Evolutionary conservation across 1,284 basidiomycete species (phyloP), one percentile per base, ranked within the genome.

Genomic region (Athelia sp.): DNA sequence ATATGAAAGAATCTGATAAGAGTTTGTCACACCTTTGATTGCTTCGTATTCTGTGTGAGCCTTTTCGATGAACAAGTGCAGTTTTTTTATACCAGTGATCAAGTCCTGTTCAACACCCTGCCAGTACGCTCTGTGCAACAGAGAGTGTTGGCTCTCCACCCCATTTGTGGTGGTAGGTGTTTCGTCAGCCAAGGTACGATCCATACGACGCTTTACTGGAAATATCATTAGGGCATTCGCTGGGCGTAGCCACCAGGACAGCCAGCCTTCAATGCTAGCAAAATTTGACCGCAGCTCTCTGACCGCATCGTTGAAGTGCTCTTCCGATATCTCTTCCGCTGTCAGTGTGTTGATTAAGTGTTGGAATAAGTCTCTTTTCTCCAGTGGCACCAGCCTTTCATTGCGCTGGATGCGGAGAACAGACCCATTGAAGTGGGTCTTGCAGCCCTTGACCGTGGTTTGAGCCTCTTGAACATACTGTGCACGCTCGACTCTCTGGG

Each of bases 91-190:
- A 2, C 55, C 54, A 8, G 49, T 45, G 32, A 54, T 26, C 2
- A 55, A 43, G 24, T 58, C 57, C 3, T 55, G 50, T 23, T 55
- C 47, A 15, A 23, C 54, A 13, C 57, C 57, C 17, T 47, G 43
- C n/a, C 56, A 54, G 50, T 60, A 56, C 26, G 26, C 26, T 29
- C 26, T 29, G 48, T 57, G 58, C 23, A 60, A 52, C 3, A 58
- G 51, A 1, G 55, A 54, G 46, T 61, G 59, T 19, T 51, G 52
- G 40, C 54, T 54, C 43, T 61, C 59, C 4, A 56, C 52, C 1
- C 56, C 36, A 21, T 40, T 40, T n/a, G 36, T 17, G 4, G 36
- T 40, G 19, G 4, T 40, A 9, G 36, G 36, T n/a, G 19, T 21
- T 40, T 40, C 36, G 19, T 17, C 36, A 8, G 36, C 36, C 19